Conservation (phyloP, 2,329 filamentous ascomycete species). For the Rhytidhysteron rufulum region DNA sequence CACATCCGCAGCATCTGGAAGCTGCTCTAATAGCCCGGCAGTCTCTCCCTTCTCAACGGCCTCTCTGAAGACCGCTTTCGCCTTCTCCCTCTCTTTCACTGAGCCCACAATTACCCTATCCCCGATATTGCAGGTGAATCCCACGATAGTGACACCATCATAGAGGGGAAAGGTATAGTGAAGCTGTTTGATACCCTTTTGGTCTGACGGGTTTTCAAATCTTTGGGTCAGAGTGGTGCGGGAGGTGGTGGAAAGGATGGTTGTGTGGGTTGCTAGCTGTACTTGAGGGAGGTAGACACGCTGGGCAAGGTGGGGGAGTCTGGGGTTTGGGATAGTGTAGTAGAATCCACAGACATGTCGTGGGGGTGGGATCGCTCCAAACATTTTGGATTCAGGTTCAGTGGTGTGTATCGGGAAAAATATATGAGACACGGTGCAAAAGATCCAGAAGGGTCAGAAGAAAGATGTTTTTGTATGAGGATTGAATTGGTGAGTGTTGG, state of each 20-base stretch:
- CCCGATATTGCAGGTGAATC: constrained; percentile 63
- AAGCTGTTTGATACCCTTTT: constrained; percentile 49
- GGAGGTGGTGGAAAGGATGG: constrained; percentile 54
- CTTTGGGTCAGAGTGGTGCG: constrained; percentile 54
- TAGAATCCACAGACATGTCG: constrained; percentile 24
- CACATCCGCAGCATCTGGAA: constrained; percentile 58
- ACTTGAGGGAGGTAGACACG: constrained; percentile 52
- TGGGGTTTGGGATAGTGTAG: constrained; percentile 14
- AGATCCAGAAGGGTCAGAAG: too few relatives aligned
- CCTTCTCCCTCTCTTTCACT: constrained; percentile 63
- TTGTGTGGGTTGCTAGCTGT: constrained; percentile 55
- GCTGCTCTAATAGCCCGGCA: constrained; percentile 64
- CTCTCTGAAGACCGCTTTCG: constrained; percentile 56
- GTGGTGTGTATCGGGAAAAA: too few relatives aligned
- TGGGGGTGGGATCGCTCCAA: too few relatives aligned
- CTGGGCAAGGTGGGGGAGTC: not conserved
- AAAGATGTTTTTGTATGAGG: too few relatives aligned
- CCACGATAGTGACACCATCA: constrained; percentile 67
- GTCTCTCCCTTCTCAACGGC: constrained; percentile 58
- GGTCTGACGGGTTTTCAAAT: constrained; percentile 56
- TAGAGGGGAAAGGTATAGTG: constrained; percentile 69
- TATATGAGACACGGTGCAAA: too few relatives aligned
- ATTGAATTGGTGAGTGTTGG: too few relatives aligned
- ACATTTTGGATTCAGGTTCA: too few relatives aligned
- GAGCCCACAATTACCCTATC: constrained; percentile 58